These are phyloP conservation scores for Geotrichum phurueaensis DNA, from an alignment of 1,139 yeast genomes.

Conservation along the genomic window DNA sequence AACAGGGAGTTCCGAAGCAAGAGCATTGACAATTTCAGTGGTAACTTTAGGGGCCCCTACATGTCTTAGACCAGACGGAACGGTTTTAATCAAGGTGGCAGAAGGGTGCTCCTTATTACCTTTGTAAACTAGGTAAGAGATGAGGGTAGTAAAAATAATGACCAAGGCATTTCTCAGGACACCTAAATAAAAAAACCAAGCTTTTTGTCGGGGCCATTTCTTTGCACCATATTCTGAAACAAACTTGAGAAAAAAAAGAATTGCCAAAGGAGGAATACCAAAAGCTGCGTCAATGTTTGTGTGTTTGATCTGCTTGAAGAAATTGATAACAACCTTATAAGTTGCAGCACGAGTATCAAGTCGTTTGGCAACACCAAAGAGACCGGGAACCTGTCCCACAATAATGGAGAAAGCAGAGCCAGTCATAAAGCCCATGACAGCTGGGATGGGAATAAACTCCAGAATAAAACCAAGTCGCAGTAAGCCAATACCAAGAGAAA, in stretches of 20 bases:
- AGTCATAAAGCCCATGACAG: slow-evolving; percentile 91
- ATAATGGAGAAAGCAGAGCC: slow-evolving; percentile 86
- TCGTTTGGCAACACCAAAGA: slow-evolving; percentile 61
- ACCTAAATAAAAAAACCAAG: slow-evolving; percentile 59
- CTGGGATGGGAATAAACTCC: slow-evolving; percentile 85
- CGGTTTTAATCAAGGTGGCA: slow-evolving; percentile 61
- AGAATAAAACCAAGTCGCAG: slow-evolving; percentile 80
- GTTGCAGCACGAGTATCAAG: slow-evolving; percentile 73
- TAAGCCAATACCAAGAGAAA: slow-evolving; percentile 75
- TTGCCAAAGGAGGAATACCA: slow-evolving; percentile 67
- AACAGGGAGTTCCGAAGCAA: slow-evolving; percentile 79
- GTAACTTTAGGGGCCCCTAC: slow-evolving; percentile 71
- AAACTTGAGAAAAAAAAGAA: slow-evolving; percentile 47
- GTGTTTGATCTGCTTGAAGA: slow-evolving; percentile 64
- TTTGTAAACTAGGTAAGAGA: slow-evolving; percentile 57
- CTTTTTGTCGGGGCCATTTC: slow-evolving; percentile 56
- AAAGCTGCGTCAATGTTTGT: slow-evolving; percentile 80
- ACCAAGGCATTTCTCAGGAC: slow-evolving; percentile 79
- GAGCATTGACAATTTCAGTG: slow-evolving; percentile 49
- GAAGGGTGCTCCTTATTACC: slow-evolving; percentile 38
- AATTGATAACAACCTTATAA: slow-evolving; percentile 60
- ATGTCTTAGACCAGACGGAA: slow-evolving; percentile 74
- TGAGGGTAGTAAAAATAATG: slow-evolving; percentile 68
- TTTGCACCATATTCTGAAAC: slow-evolving; percentile 51
- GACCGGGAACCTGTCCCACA: slow-evolving; percentile 77